These are phyloP conservation scores for Vitis riparia DNA, from an alignment of 164 flowering plant species.

Conservation along the genomic window DNA sequence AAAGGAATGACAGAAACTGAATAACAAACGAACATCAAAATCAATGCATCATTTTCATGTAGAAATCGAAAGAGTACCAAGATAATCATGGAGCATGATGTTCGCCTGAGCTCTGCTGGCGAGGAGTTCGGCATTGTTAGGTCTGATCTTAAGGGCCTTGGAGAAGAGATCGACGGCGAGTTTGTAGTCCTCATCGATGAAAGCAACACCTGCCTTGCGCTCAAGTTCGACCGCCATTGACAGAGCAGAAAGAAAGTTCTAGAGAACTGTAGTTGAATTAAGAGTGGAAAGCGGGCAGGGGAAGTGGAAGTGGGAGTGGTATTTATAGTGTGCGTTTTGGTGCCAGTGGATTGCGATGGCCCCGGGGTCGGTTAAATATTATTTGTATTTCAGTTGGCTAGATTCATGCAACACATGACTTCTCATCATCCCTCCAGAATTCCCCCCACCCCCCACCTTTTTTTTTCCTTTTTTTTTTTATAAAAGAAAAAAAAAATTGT, in stretches of 20 bases:
- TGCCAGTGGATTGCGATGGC: too few relatives aligned
- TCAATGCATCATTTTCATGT: background rate
- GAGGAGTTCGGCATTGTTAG: slow-evolving; percentile 50
- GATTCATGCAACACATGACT: too few relatives aligned
- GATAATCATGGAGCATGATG: slow-evolving; percentile 54
- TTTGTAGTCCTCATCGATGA: slow-evolving; percentile 72
- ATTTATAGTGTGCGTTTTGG: too few relatives aligned
- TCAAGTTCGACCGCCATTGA: slow-evolving; percentile 52
- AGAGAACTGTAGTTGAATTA: background rate
- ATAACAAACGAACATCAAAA: background rate
- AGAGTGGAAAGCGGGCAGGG: background rate
- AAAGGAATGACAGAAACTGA: too few relatives aligned
- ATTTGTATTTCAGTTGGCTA: too few relatives aligned
- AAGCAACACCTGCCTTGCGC: slow-evolving; percentile 61
- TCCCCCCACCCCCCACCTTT: too few relatives aligned
- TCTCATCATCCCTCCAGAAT: too few relatives aligned
- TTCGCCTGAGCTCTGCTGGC: slow-evolving; percentile 77
- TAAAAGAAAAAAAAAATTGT: too few relatives aligned
- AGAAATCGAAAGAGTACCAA: slow-evolving; percentile 35
- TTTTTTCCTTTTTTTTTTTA: too few relatives aligned
- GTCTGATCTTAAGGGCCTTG: slow-evolving; percentile 50
- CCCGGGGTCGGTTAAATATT: too few relatives aligned
- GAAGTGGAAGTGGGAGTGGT: background rate
- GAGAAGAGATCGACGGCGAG: slow-evolving; percentile 69
- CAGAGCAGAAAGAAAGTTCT: too few relatives aligned